These are phyloP conservation scores for Simplicillium sp. DNA, from an alignment of 2,329 filamentous ascomycete genomes.

Conservation along the genomic window DNA sequence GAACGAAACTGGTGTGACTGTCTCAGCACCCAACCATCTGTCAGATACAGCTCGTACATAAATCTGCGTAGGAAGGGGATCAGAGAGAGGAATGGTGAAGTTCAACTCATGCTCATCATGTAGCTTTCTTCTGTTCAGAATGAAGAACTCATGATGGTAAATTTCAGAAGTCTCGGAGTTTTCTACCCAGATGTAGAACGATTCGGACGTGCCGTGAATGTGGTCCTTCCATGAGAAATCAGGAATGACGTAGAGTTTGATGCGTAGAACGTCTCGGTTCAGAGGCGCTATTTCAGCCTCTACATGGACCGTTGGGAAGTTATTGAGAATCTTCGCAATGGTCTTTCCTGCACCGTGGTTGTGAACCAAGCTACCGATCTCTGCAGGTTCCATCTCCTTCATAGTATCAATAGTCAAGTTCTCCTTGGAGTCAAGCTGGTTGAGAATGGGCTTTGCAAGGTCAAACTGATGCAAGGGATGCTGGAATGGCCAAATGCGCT, in stretches of 20 bases:
- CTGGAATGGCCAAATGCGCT: constrained; percentile 87
- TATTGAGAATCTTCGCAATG: constrained; percentile 72
- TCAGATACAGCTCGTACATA: constrained; percentile 94
- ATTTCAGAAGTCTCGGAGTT: constrained; percentile 97
- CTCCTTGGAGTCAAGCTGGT: constrained; percentile 76
- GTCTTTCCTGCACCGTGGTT: constrained; percentile 81
- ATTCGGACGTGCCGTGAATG: constrained; percentile 87
- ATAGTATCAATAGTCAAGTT: constrained; percentile 69
- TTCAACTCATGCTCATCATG: constrained; percentile 96
- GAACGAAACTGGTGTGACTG: constrained; percentile 89
- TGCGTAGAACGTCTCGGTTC: constrained; percentile 89
- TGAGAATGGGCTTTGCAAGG: constrained; percentile 71
- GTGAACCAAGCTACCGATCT: constrained; percentile 85
- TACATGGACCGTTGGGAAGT: constrained; percentile 84
- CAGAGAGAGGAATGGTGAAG: constrained; percentile 91
- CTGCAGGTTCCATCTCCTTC: constrained; percentile 84
- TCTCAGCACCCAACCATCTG: constrained; percentile 93
- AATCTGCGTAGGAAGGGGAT: constrained; percentile 89
- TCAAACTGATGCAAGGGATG: constrained; percentile 96
- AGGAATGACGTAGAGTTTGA: constrained; percentile 75
- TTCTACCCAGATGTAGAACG: constrained; percentile 98
- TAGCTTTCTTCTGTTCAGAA: constrained; percentile 79
- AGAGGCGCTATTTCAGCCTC: constrained; percentile 93
- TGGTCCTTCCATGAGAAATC: constrained; percentile 94
- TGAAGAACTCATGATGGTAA: constrained; percentile 96